Evolutionary conservation across 1,284 basidiomycete genomes (phyloP), one percentile per base, ranked within the genome.

Genomic region (Austroboletus niveus): DNA sequence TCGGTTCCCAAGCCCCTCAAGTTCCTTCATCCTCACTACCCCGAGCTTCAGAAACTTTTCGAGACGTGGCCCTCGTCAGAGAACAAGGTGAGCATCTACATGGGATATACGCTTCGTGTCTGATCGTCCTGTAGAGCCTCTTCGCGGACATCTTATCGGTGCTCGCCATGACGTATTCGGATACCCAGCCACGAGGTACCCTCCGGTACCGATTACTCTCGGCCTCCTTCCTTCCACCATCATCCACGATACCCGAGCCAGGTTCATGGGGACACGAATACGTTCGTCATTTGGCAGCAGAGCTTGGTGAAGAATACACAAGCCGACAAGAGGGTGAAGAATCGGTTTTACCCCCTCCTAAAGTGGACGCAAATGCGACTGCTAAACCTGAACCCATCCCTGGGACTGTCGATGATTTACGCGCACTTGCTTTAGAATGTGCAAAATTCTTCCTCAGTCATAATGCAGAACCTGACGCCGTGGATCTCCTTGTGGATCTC

Each of bases 81-180:
- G 60, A 81, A 94, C 75, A 91, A 91, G 79, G 93, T 87, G 54
- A 56, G 73, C 60, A 17, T 45, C 42, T 49, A 48, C 27, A 31
- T 17, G 17, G 9, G n/a, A 20, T 12, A 30, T 14, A 17, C 47
- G 8, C 8, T 17, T 6, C 31, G 11, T 42, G 43, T 42, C 56
- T 62, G 48, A 57, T 43, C 48, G 20, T 48, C 31, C 42, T 51
- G 4, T 60, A 96, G 89, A 87, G 90, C 58, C 82, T 98, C 32
- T 95, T 99, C 64, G 94, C 95, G n/a, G 96, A 98, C 60, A 98
- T 99, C 56, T 82, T 99, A 31, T 98, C 96, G 27, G 97, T 99
- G 4, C 86, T 99, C 45, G 97, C 96, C n/a, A 99, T 99, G 97
- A 99, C 97, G 17, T 99, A 99, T 71, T 98, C 95, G 7, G 96